Percentiles rank a stretch among this genome's conserved stretches.
phyloP scores from a whole-genome alignment of 2,329 filamentous ascomycete species.

The Fusarium phyllophilum region DNA sequence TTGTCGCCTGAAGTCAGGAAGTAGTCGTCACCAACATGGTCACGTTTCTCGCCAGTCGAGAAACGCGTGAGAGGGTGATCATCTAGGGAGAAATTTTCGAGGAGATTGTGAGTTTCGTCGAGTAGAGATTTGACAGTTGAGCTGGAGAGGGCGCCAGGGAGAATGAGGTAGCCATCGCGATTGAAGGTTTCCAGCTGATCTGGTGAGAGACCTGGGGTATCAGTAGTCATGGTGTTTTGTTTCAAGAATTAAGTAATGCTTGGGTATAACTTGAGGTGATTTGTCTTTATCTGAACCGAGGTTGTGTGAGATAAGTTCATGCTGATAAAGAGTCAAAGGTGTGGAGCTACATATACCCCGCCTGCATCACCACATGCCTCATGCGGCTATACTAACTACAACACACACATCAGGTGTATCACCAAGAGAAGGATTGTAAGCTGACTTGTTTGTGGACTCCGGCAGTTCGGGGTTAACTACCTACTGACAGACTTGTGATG shows the following conservation, averaged over 20 bases:
- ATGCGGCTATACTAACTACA: background rate
- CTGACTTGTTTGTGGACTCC: background rate
- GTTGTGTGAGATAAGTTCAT: constrained; percentile 21
- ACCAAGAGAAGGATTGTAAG: background rate
- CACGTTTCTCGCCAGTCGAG: constrained; percentile 78
- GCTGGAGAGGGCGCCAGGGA: constrained; percentile 78
- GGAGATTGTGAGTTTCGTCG: constrained; percentile 77
- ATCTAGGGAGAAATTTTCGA: constrained; percentile 79
- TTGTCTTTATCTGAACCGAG: background rate
- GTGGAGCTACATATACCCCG: constrained; percentile 37
- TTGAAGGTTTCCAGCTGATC: constrained; percentile 78
- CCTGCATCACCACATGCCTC: constrained; percentile 24
- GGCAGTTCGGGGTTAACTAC: background rate
- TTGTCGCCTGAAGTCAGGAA: constrained; percentile 92
- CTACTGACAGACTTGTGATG: background rate
- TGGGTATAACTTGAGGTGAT: background rate
- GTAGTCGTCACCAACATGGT: constrained; percentile 94
- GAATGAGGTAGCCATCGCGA: constrained; percentile 88
- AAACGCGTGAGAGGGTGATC: constrained; percentile 95
- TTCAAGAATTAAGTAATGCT: too few relatives aligned
- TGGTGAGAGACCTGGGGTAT: constrained; percentile 68
- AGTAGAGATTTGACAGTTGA: constrained; percentile 75
- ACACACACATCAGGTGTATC: background rate
- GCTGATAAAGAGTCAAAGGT: constrained; percentile 24
- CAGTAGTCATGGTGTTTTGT: constrained; percentile 21